A percentile compares a stretch with the other conserved stretches of the same genome.
Conservation (phyloP, 169 alveolate species). For the Eimeria brunetti region DNA sequence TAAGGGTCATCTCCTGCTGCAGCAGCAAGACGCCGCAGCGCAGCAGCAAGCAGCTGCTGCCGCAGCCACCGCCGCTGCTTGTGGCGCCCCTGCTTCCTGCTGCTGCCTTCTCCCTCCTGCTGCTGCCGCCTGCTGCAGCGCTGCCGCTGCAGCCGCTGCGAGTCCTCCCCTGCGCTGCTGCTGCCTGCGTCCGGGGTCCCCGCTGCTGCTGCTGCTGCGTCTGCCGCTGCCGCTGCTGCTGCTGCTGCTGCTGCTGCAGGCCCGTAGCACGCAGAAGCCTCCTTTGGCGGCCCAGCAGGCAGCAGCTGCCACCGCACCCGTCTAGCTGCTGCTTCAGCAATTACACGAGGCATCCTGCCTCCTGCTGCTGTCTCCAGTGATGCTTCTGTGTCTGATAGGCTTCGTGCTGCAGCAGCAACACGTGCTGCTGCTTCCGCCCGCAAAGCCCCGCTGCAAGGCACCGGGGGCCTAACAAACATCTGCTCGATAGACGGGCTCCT, state of each 20-base stretch:
- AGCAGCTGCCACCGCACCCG: conserved; percentile 57
- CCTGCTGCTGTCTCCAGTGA: conserved; percentile 15
- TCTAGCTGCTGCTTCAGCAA: conserved; percentile 23
- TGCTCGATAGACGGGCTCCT: neutral
- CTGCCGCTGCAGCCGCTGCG: neutral
- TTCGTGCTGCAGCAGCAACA: conserved; percentile 53
- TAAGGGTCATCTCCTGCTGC: conserved; percentile 59
- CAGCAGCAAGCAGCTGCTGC: conserved; percentile 77
- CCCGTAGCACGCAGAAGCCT: too few relatives aligned
- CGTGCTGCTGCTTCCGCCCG: conserved; percentile 49
- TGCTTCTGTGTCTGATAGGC: conserved; percentile 45
- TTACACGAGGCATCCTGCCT: conserved; percentile 11
- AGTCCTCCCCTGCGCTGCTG: conserved; percentile 63
- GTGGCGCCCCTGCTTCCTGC: conserved; percentile 31
- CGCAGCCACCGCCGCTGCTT: conserved; percentile 76
- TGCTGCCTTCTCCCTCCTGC: conserved; percentile 66
- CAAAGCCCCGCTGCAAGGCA: neutral
- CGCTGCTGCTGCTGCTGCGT: neutral
- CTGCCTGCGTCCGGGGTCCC: conserved; percentile 37
- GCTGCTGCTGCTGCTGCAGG: conserved; percentile 11
- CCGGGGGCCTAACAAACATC: neutral
- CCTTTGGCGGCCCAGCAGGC: too few relatives aligned
- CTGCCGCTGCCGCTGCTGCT: conserved; percentile 29
- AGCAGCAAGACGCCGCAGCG: conserved; percentile 55
- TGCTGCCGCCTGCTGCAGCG: conserved; percentile 66